A percentile compares a stretch with the other conserved stretches of the same genome.
These are phyloP conservation scores for Neonectria ditissima DNA, from an alignment of 2,329 filamentous ascomycete species.

Conservation along the genomic window DNA sequence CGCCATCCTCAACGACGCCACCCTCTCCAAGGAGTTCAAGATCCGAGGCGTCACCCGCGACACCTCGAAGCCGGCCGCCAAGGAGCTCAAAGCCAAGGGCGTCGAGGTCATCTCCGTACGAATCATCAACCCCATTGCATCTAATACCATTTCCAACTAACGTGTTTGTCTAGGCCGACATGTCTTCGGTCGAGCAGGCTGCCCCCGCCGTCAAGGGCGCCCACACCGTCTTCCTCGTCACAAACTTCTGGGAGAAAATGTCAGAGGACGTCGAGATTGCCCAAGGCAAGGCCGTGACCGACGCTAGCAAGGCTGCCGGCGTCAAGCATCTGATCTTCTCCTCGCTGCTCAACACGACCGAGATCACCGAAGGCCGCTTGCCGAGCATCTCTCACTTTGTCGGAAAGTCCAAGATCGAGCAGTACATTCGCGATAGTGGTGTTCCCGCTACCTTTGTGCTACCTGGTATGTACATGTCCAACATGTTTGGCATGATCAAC, in stretches of 20 bases:
- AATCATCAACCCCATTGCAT: fast-evolving
- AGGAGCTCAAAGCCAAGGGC: constrained; percentile 54
- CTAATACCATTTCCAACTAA: background rate
- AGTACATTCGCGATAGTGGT: constrained; percentile 64
- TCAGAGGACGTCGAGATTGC: constrained; percentile 52
- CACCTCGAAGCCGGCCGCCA: constrained; percentile 53
- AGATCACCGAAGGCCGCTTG: constrained; percentile 53
- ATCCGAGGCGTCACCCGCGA: constrained; percentile 63
- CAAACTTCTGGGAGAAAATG: constrained; percentile 53
- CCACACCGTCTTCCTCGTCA: constrained; percentile 57
- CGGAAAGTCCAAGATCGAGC: constrained; percentile 65
- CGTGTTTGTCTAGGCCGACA: constrained; percentile 52
- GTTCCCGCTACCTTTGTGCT: constrained; percentile 65
- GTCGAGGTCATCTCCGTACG: constrained; percentile 57
- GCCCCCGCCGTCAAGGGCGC: constrained; percentile 55
- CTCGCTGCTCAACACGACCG: constrained; percentile 55
- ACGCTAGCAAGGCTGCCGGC: constrained; percentile 57
- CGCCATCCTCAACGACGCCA: constrained; percentile 59
- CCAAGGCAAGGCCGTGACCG: constrained; percentile 60
- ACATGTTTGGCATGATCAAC: constrained; percentile 49
- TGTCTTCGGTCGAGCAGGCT: constrained; percentile 51
- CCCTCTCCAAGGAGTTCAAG: constrained; percentile 57
- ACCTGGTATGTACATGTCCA: constrained; percentile 68
- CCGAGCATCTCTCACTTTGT: constrained; percentile 64
- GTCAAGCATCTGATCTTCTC: constrained; percentile 62